Base-by-base conservation (phyloP, 192 early-diverging fungal species). In the Jimgerdemannia flammicorona region DNA sequence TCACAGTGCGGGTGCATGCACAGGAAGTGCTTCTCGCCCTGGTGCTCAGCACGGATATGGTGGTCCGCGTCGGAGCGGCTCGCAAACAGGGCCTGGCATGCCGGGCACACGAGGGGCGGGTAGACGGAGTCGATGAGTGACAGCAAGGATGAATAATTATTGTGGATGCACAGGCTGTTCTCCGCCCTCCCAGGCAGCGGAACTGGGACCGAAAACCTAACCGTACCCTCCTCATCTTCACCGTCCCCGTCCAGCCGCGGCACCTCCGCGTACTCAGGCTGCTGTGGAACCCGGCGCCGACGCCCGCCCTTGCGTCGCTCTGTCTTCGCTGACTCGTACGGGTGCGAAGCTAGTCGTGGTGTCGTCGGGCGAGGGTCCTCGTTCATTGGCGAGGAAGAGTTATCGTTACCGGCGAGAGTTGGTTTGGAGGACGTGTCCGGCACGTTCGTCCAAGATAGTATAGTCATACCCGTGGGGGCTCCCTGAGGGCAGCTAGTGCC, bases 1-100 rank as follows among this genome's bases (percentile, higher is more conserved):
- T 73, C 72, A 41, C 80, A 82, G 67, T 76, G 80, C 4, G 80
- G 67, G 64, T 77, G 75, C n/a, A 82, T 69, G 67, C 80, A 82
- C 11, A 72, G 40, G 66, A 72, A 82, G 29, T 72, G 76, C 29
- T 72, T 65, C 17, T 70, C 66, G 42, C 64, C 64, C 11, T 67
- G 54, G 44, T 82, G 80, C 9, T 59, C 20, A 17, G 72, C 63
- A 20, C 68, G 66, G 64, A 74, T 67, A 49, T 80, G 79, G n/a
- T 29, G 59, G 64, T 72, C 66, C 4, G 74, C 70, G 17, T 73
- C 77, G 4, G 11, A 40, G 19, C 41, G 67, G 49, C 40, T 70
- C 14, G 54, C 42, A 29, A 70, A 78, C 11, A 49, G 44, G 4
- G 67, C 49, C 66, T 77, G 49, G 42, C 80, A 82, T 10, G 59